Evolutionary conservation across 345 rosid species (phyloP).

Genomic region (Laguncularia racemosa): DNA sequence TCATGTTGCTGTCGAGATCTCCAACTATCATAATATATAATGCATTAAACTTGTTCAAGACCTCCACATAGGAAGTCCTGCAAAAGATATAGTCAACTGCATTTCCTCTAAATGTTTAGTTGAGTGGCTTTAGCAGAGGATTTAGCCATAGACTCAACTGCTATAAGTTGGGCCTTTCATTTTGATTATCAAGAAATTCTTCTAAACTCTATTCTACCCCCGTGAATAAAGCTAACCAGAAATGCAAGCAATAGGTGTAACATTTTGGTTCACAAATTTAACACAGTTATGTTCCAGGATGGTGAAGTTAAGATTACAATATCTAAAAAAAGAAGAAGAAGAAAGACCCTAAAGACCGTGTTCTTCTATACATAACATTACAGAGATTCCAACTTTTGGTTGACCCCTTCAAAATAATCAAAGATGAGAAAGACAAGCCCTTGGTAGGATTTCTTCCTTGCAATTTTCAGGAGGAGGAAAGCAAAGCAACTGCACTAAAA

Average conservation of each 20-base stretch:
- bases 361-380: slow-evolving; percentile 74
- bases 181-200: slow-evolving; percentile 85
- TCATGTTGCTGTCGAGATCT: too few relatives aligned
- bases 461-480: slow-evolving; percentile 94
- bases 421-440: slow-evolving; percentile 83
- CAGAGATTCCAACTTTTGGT: slow-evolving; percentile 89
- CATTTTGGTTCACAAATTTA: slow-evolving; percentile 71
- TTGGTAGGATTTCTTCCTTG: slow-evolving; percentile 88
- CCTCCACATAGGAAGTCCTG: too few relatives aligned
- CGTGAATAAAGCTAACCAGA: slow-evolving; percentile 79
- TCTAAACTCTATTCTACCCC: slow-evolving; percentile 49
- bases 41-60: too few relatives aligned
- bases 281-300: slow-evolving; percentile 72
- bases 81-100: too few relatives aligned
- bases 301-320: slow-evolving; percentile 76
- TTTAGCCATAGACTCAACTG: slow-evolving; percentile 51
- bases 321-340: slow-evolving; percentile 67
- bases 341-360: slow-evolving; percentile 85
- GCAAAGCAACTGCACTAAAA: slow-evolving; percentile 87
- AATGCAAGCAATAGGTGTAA: slow-evolving; percentile 75
- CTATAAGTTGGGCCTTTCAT: slow-evolving; percentile 84
- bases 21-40: too few relatives aligned
- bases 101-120: slow-evolving; percentile 44
- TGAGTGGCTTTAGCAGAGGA: slow-evolving; percentile 53
- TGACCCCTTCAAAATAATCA: slow-evolving; percentile 86